Conservation (phyloP, 140 eudicot genomes). For the Senecio squalidus region DNA sequence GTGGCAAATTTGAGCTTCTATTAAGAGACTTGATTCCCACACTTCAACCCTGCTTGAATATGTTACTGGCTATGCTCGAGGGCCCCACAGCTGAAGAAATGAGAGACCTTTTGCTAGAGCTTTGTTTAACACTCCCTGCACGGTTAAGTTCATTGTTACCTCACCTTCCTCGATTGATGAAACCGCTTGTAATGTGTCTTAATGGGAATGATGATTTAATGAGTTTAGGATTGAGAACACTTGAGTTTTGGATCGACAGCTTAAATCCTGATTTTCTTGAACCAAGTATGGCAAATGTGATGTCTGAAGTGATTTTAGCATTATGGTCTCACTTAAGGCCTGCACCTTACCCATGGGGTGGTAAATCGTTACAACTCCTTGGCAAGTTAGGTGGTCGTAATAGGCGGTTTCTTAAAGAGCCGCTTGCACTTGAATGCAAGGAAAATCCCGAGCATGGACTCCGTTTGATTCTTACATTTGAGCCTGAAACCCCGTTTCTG, state of each 20-base stretch:
- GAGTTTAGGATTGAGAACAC: slow-evolving; percentile 87
- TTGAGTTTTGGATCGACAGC: slow-evolving; percentile 99
- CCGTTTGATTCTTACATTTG: slow-evolving; percentile 91
- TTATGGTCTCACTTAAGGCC: slow-evolving; percentile 98
- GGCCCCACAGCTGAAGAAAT: slow-evolving; percentile 98
- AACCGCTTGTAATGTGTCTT: slow-evolving; percentile 92
- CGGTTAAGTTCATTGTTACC: slow-evolving; percentile 91
- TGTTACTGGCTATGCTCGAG: slow-evolving; percentile 96
- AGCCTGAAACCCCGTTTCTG: slow-evolving; percentile 95
- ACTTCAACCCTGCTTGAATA: slow-evolving; percentile 82
- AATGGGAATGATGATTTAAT: slow-evolving; percentile 89
- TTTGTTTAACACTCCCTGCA: slow-evolving; percentile 91
- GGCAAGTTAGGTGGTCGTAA: slow-evolving; percentile 98
- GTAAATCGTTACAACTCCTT: slow-evolving; percentile 85
- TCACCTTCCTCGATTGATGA: slow-evolving; percentile 94
- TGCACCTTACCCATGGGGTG: slow-evolving; percentile 96
- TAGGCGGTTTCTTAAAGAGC: slow-evolving; percentile 93
- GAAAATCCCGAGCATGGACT: slow-evolving; percentile 99
- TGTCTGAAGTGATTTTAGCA: slow-evolving; percentile 96
- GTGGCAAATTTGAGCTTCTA: slow-evolving; percentile 91
- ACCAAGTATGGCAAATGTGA: slow-evolving; percentile 98
- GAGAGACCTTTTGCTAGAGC: slow-evolving; percentile 84
- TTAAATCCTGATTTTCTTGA: slow-evolving; percentile 97
- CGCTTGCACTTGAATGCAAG: slow-evolving; percentile 96
- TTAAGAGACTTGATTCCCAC: slow-evolving; percentile 75